Base-by-base conservation (phyloP, 768 basidiomycete genomes). In the Sistotremastrum suecicum region DNA sequence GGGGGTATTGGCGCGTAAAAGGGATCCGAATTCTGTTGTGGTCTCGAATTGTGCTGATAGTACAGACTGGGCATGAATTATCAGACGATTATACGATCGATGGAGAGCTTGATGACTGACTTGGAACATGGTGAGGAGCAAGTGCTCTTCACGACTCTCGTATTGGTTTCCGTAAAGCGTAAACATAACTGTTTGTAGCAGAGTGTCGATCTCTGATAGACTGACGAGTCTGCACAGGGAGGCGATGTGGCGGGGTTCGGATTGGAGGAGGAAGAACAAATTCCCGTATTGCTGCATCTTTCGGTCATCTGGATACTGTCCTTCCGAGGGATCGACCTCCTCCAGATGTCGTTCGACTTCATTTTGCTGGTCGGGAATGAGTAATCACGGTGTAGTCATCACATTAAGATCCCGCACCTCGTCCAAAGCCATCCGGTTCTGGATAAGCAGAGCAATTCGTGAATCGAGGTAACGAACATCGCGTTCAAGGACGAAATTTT, bases 101-200 rank as follows among this genome's bases (percentile, higher is more conserved):
- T 7, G 36, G 41, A 33, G 20, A 20, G 20, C 1, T 20, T 44
- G 40, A 20, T n/a, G 5, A 51, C 65, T 44, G 47, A 70, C 70
- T 58, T 72, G 71, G 67, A 99, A 99, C 95, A 99, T 99, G 44
- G 95, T 98, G 51, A 99, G 73, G 52, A 99, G 80, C 37, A 99
- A 67, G 63, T 99, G 95, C 66, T 99, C 95, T 66, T 99, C 95
- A 55, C 94, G 72, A 60, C 86, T 88, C 68, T 97, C 91, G 67
- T 98, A 94, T 68, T 98, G 94, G 70, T 99, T 94, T 51, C 95
- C 95, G 61, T 98, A 99, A 31, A 99, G 77, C 11, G 95, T 98
- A 67, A 99, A 99, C 95, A 99, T 99, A 63, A 99, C 95, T 2
- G 95, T 99, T 63, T 99, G 95, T 30, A 99, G 78, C 48, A 99